Evolutionary conservation across 2,329 filamentous ascomycete genomes (phyloP).

Genomic region (Cercospora sojina): DNA sequence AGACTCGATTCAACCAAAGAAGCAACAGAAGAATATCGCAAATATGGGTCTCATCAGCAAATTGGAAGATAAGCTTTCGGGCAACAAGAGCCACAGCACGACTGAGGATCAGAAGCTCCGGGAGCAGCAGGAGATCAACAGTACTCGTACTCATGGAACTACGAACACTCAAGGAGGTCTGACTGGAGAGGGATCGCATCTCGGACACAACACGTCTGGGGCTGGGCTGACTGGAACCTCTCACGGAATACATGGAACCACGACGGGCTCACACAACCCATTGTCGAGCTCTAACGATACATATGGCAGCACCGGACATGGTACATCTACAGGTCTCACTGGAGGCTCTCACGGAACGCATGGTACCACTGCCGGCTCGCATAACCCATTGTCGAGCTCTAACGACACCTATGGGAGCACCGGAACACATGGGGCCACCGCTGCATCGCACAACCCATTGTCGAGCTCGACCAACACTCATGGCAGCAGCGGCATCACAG

Average conservation of each 20-base stretch:
- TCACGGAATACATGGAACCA: constrained; percentile 7
- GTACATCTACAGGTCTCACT: constrained; percentile 9
- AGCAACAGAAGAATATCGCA: background rate
- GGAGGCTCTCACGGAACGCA: constrained; percentile 1
- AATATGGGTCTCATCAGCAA: constrained; percentile 25
- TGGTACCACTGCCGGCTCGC: constrained; percentile 6
- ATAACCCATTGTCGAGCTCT: constrained; percentile 12
- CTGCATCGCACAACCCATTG: background rate
- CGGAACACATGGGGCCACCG: background rate
- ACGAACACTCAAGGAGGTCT: constrained; percentile 1
- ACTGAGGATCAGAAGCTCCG: constrained; percentile 13
- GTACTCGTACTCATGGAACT: constrained; percentile 7
- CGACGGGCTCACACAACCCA: constrained; percentile 10
- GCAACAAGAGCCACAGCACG: constrained; percentile 19
- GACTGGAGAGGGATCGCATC: constrained; percentile 17
- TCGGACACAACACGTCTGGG: constrained; percentile 2
- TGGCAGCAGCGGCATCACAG: constrained; percentile 16
- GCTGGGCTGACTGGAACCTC: background rate
- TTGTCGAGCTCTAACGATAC: constrained; percentile 12
- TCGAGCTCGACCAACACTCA: constrained; percentile 9
- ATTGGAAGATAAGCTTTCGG: constrained; percentile 25
- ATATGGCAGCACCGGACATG: constrained; percentile 5
- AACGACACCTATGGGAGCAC: background rate
- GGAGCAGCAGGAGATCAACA: constrained; percentile 6
- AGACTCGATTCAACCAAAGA: background rate